Evolutionary conservation across 768 basidiomycete species (phyloP).

Genomic region (Kwoniella sp.): DNA sequence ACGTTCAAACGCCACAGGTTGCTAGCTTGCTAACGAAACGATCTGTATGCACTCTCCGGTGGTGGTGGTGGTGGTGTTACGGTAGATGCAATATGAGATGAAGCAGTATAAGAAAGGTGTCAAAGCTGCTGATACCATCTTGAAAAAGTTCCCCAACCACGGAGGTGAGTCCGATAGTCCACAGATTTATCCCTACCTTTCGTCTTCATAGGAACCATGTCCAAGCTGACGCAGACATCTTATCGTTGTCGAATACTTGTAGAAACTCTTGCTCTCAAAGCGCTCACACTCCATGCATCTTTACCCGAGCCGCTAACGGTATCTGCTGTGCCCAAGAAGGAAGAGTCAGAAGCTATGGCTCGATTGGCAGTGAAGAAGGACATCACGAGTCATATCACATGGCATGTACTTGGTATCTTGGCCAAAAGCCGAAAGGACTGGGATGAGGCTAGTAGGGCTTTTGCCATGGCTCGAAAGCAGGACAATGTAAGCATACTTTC

Average conservation of each 20-base stretch:
- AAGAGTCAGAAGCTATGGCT: constrained; percentile 60
- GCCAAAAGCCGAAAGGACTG: constrained; percentile 94
- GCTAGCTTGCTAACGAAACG: too few species aligned
- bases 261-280: constrained; percentile 98
- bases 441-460: constrained; percentile 89
- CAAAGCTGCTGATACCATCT: constrained; percentile 87
- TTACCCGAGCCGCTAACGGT: constrained; percentile 48
- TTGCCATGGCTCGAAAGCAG: constrained; percentile 80
- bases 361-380: constrained; percentile 54
- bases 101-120: constrained; percentile 84
- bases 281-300: constrained; percentile 64
- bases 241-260: constrained; percentile 6
- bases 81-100: constrained; percentile 77
- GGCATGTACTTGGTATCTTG: constrained; percentile 96
- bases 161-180: constrained; percentile 64
- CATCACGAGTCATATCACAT: constrained; percentile 79
- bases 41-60: too few species aligned
- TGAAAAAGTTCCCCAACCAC: constrained; percentile 94
- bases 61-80: too few species aligned
- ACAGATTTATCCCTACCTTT: neutral
- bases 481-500: constrained; percentile 79
- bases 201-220: neutral
- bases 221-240: neutral
- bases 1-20: too few species aligned
- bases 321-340: constrained; percentile 71